Conservation (phyloP, 2,329 filamentous ascomycete species). For the Nigrograna mackinnonii region DNA sequence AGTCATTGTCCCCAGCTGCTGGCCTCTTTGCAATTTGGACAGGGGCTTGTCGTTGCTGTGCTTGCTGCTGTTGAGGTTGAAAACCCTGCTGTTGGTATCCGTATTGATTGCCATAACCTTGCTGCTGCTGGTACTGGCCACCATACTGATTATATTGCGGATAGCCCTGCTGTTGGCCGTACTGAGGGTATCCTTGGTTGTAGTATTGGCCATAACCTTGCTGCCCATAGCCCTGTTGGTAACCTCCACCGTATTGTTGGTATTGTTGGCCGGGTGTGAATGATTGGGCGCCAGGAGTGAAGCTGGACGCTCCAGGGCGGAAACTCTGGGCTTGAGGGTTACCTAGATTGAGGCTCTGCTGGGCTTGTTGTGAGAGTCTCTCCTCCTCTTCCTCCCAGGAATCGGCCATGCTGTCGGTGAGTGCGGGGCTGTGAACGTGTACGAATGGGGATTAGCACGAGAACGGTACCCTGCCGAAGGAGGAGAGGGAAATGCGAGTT, state of each 20-base stretch:
- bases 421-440: neutral
- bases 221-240: constrained; percentile 26
- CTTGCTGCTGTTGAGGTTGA: constrained; percentile 22
- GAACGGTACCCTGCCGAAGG: neutral
- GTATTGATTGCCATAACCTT: constrained; percentile 26
- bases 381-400: constrained; percentile 81
- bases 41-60: constrained; percentile 53
- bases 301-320: constrained; percentile 68
- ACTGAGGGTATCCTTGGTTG: constrained; percentile 26
- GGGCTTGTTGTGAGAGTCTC: constrained; percentile 70
- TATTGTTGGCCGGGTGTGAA: constrained; percentile 76
- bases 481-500: neutral
- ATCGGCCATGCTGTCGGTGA: constrained; percentile 68
- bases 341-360: constrained; percentile 38
- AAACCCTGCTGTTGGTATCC: constrained; percentile 33
- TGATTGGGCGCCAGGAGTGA: constrained; percentile 71
- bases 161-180: constrained; percentile 18
- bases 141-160: constrained; percentile 51
- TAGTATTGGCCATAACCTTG: constrained; percentile 55
- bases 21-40: constrained; percentile 66
- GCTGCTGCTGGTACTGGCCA: constrained; percentile 31
- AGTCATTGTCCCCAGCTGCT: constrained; percentile 50
- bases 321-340: constrained; percentile 54
- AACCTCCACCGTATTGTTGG: constrained; percentile 54
- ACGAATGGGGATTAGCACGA: neutral